phyloP scores from a whole-genome alignment of 495 filamentous ascomycete genomes.

The Penicillium salamii region DNA sequence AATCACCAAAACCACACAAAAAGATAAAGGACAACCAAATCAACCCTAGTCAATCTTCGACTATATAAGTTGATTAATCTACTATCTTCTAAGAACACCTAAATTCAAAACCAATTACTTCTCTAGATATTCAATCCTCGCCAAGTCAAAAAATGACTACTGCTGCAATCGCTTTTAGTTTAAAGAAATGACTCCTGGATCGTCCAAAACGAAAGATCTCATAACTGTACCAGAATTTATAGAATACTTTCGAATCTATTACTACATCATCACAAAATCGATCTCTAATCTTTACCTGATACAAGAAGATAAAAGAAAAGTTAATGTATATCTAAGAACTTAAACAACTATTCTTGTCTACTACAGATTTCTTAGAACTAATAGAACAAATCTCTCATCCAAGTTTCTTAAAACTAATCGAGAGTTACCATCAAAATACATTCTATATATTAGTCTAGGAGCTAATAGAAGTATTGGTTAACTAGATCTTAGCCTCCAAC shows the following conservation, averaged over 20 bases:
- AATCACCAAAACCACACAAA: neutral
- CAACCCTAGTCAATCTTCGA: neutral
- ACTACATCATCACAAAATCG: neutral
- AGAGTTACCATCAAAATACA: constrained; percentile 1
- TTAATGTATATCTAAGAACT: constrained; percentile 5
- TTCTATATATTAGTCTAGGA: neutral
- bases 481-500: no score
- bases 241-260: neutral
- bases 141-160: neutral
- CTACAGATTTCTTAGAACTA: neutral
- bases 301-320: neutral
- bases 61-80: neutral
- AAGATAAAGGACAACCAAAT: neutral
- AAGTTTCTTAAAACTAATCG: constrained; percentile 1
- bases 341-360: neutral
- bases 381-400: constrained; percentile 4
- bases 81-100: neutral
- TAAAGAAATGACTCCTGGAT: neutral
- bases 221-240: neutral
- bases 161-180: neutral
- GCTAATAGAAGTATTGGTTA: no score
- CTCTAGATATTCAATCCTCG: neutral
- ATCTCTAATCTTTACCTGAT: neutral
- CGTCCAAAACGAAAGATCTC: neutral
- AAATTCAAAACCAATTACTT: neutral